Base-by-base conservation (phyloP, 345 rosid genomes). In the Salix arbutifolia region DNA sequence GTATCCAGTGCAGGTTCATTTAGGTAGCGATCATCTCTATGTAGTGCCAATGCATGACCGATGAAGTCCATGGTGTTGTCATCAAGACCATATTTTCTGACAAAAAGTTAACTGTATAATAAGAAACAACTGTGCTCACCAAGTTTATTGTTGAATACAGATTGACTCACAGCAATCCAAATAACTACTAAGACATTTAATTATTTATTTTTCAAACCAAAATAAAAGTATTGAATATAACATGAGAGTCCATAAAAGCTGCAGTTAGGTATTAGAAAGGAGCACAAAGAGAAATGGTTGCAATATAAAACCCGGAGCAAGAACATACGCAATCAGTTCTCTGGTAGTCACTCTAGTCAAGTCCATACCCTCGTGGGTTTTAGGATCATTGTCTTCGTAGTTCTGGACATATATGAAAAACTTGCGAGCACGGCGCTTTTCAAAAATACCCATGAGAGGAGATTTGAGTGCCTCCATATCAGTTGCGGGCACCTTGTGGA, bases 391-490 rank as follows among this genome's bases (percentile, higher is more conserved):
- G 85, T 93, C 99, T 68, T 87, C 79, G 62, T 92, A 96, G 52
- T 91, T 91, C 78, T 96, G 99, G 85, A 93, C 99, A 68, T 87
- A 94, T 28, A 89, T 81, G 86, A 96, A 89, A 83, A 94, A 92
- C 83, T 96, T 96, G 46, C 97, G 90, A 67, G 97, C 96, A 33
- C 97, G 93, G n/a, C 95, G 97, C 85, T 96, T 96, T 80, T 96
- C 99, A 83, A 96, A 96, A 76, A 96, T 80, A 77, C 99, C 99
- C 99, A 94, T 96, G 48, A 96, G 90, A 67, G 99, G 93, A 82
- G 99, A 93, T 82, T 90, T 92, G 50, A 96, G 88, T 0, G 99
- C 98, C 79, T 96, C 99, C 92, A 92, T 86, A 76, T 91, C 98
- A 82, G 90, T 96, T 73, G 98, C 92, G 26, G 99, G 99, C 80